Conservation (phyloP, 2,329 filamentous ascomycete species). For the Diaporthe velutina region DNA sequence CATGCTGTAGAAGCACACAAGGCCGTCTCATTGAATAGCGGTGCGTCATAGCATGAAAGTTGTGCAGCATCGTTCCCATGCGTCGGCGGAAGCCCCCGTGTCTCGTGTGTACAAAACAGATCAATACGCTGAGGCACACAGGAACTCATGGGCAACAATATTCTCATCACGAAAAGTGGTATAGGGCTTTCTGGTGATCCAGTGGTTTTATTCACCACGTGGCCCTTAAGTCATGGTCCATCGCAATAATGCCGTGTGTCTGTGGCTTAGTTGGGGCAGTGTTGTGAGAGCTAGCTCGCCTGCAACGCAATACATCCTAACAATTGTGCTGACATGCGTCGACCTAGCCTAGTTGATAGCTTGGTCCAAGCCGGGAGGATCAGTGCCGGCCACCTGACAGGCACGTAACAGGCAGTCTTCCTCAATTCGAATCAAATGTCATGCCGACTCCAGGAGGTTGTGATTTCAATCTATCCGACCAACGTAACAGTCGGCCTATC, state of each 20-base stretch:
- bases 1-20: background rate
- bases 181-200: background rate
- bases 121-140: too few relatives aligned
- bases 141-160: too few relatives aligned
- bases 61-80: background rate
- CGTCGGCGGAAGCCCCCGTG: background rate
- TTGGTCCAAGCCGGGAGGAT: conserved; percentile 5
- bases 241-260: background rate
- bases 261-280: conserved; percentile 1
- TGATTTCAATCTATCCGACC: background rate
- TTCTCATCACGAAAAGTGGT: too few relatives aligned
- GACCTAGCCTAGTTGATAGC: background rate
- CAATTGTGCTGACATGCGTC: background rate
- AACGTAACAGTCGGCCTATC: background rate
- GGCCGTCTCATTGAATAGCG: background rate
- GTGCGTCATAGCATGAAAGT: background rate
- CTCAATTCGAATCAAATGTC: background rate
- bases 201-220: background rate
- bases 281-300: background rate
- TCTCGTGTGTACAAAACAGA: too few relatives aligned
- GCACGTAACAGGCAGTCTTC: too few relatives aligned
- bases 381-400: background rate
- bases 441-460: background rate
- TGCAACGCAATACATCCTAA: background rate
- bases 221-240: background rate